phyloP scores from a whole-genome alignment of 805 yeast genomes.

The Kregervanrija pseudodelftensis region DNA sequence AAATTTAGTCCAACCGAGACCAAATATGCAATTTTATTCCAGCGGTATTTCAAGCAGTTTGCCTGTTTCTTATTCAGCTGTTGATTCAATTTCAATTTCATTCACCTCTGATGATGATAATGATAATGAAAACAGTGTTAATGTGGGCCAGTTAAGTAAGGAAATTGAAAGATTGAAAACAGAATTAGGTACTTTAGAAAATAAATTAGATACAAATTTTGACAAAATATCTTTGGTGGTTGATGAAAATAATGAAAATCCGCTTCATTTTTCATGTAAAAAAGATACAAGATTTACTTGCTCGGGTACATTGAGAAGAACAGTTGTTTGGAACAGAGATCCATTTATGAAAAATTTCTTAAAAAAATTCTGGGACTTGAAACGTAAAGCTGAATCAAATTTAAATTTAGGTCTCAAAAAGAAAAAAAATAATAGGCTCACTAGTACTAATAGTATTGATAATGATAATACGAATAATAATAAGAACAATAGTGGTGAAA shows the following conservation, averaged over 20 bases:
- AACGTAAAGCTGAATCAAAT: constrained; percentile 1
- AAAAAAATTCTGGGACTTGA: constrained; percentile 3
- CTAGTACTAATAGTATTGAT: neutral
- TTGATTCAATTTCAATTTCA: too few species aligned
- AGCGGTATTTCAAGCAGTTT: too few species aligned
- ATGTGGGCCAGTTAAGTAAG: neutral
- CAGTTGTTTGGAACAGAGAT: constrained; percentile 12
- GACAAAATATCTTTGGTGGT: constrained; percentile 10
- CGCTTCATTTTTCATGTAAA: constrained; percentile 7
- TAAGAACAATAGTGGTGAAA: neutral
- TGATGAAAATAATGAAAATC: constrained; percentile 3
- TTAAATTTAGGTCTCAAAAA: constrained; percentile 1
- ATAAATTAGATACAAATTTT: neutral
- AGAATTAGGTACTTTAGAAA: neutral
- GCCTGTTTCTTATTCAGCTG: too few species aligned
- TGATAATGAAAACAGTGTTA: too few species aligned
- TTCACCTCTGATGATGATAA: too few species aligned
- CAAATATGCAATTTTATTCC: too few species aligned
- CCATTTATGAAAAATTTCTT: constrained; percentile 12
- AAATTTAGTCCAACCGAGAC: too few species aligned
- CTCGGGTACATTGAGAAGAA: constrained; percentile 8
- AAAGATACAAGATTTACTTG: constrained; percentile 9
- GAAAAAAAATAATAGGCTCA: neutral
- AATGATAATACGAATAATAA: neutral
- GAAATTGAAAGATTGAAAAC: neutral